Conservation (phyloP, 2,329 filamentous ascomycete genomes). For the Pezicula carpinea region DNA sequence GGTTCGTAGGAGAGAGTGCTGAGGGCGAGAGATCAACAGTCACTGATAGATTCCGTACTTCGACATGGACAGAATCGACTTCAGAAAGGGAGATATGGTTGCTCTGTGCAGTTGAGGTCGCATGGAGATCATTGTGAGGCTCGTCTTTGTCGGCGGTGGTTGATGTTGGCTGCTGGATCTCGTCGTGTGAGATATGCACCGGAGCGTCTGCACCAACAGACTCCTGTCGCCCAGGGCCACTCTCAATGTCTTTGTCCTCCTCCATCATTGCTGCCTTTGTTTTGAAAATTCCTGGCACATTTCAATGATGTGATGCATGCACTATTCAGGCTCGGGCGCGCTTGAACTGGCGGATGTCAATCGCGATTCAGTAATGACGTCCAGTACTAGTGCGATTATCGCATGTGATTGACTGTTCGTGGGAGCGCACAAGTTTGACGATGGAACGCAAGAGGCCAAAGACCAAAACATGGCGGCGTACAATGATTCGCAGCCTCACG, state of each 20-base stretch:
- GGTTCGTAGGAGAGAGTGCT: slow-evolving; percentile 37
- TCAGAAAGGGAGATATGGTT: slow-evolving; percentile 34
- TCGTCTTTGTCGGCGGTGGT: not conserved
- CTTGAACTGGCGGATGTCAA: not conserved
- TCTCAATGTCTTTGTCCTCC: not conserved
- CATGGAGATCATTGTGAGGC: slow-evolving; percentile 2
- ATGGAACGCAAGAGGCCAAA: no score
- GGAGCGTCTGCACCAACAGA: not conserved
- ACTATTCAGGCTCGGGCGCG: not conserved
- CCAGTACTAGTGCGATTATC: no score
- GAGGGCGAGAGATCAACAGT: slow-evolving; percentile 55
- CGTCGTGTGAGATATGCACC: not conserved
- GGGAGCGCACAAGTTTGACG: no score
- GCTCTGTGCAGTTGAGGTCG: slow-evolving; percentile 16
- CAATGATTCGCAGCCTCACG: no score
- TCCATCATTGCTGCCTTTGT: not conserved
- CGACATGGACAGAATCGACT: slow-evolving; percentile 51
- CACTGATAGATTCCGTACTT: slow-evolving; percentile 49
- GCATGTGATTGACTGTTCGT: no score
- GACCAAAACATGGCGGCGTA: no score
- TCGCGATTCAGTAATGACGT: no score
- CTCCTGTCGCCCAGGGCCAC: not conserved
- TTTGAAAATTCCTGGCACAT: not conserved
- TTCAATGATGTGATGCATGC: not conserved
- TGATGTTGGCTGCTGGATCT: not conserved